A percentile compares a stretch with the other conserved stretches of the same genome.
phyloP scores from a whole-genome alignment of 2,329 filamentous ascomycete species.

The Talaromyces pinophilus region DNA sequence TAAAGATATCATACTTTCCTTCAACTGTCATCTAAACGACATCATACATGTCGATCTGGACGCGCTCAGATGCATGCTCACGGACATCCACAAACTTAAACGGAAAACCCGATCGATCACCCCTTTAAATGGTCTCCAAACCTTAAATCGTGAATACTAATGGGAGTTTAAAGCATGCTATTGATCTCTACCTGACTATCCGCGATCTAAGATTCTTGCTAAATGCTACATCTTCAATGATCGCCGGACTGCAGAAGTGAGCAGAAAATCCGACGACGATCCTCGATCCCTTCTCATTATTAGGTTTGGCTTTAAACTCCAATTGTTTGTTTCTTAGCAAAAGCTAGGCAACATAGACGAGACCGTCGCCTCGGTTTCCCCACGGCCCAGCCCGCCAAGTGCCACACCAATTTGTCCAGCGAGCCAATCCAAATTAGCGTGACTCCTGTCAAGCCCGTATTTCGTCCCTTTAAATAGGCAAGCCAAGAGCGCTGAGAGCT shows the following conservation, averaged over 20 bases:
- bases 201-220: neutral
- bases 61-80: neutral
- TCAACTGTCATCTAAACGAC: neutral
- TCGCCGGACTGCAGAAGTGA: neutral
- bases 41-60: neutral
- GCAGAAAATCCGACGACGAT: neutral
- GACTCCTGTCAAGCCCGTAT: constrained; percentile 8
- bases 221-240: neutral
- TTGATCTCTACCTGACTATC: neutral
- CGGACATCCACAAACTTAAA: neutral
- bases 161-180: neutral
- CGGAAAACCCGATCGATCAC: neutral
- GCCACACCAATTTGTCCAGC: neutral
- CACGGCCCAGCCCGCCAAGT: constrained; percentile 10
- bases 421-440: neutral
- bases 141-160: neutral
- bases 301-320: neutral
- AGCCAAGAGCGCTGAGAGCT: constrained; percentile 10
- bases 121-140: neutral
- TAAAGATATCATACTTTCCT: neutral
- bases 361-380: neutral
- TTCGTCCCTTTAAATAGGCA: neutral
- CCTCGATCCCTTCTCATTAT: constrained; percentile 1
- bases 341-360: neutral
- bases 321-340: neutral